Evolutionary conservation across 2,329 filamentous ascomycete genomes (phyloP).

Genomic region (Clathrospora elynae): DNA sequence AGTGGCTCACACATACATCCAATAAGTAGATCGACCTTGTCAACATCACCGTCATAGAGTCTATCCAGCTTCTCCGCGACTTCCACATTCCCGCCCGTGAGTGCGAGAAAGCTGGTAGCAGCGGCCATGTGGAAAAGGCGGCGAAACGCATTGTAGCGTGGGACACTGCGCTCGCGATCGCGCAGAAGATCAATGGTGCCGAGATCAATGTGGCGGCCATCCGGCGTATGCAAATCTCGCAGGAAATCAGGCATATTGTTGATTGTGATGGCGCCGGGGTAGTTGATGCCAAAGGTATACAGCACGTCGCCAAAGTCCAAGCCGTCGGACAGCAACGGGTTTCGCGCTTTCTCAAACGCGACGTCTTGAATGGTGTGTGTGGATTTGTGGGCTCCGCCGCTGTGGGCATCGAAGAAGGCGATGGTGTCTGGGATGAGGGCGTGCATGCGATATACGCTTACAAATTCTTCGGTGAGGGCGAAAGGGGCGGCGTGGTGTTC

Average conservation of each 20-base stretch:
- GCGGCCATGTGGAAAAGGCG: constrained; percentile 50
- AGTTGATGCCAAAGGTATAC: constrained; percentile 57
- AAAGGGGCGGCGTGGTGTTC: constrained; percentile 50
- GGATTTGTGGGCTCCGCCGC: constrained; percentile 39
- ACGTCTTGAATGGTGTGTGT: constrained; percentile 20
- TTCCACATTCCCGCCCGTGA: constrained; percentile 48
- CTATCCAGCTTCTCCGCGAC: constrained; percentile 48
- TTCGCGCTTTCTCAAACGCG: constrained; percentile 43
- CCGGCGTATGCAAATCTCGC: constrained; percentile 49
- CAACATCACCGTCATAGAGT: constrained; percentile 51
- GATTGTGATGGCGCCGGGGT: constrained; percentile 54
- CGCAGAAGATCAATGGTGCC: constrained; percentile 56
- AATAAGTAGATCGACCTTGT: constrained; percentile 52
- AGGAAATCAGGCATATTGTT: constrained; percentile 52
- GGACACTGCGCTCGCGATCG: constrained; percentile 55
- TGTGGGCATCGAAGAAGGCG: constrained; percentile 43
- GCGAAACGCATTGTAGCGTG: constrained; percentile 54
- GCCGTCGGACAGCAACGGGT: constrained; percentile 30
- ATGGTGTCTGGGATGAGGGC: constrained; percentile 50
- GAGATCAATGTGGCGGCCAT: constrained; percentile 51
- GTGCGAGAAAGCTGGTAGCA: constrained; percentile 47
- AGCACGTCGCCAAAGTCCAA: constrained; percentile 33
- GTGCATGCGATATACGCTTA: constrained; percentile 54
- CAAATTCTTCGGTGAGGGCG: constrained; percentile 53
- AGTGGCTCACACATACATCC: constrained; percentile 53